Conservation (phyloP, 306 rosid genomes). For the Coriaria nepalensis region DNA sequence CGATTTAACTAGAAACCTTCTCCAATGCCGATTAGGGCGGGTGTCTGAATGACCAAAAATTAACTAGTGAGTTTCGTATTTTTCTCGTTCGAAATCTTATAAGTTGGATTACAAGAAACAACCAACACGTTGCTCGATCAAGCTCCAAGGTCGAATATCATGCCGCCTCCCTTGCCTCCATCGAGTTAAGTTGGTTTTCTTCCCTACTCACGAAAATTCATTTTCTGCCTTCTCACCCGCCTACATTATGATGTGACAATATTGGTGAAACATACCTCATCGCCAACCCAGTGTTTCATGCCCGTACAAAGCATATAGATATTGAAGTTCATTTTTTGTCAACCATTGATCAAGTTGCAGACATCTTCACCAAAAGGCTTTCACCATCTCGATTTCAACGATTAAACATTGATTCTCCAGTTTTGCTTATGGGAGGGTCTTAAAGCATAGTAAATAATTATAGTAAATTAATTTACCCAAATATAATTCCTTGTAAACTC, state of each 20-base stretch:
- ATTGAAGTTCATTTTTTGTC: not conserved
- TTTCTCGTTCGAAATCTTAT: not conserved
- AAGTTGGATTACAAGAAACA: not conserved
- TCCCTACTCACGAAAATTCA: not conserved
- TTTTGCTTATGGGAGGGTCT: too few relatives aligned
- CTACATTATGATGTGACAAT: not conserved
- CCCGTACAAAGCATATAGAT: not conserved
- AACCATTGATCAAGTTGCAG: too few relatives aligned
- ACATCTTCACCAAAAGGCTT: too few relatives aligned
- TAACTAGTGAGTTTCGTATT: not conserved
- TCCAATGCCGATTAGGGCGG: not conserved
- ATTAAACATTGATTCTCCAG: too few relatives aligned
- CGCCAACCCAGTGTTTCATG: not conserved
- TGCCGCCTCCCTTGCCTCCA: not conserved
- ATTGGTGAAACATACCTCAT: not conserved
- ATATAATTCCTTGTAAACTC: too few relatives aligned
- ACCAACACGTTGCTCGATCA: not conserved
- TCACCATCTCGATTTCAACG: too few relatives aligned
- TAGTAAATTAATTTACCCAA: too few relatives aligned
- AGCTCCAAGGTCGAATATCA: not conserved
- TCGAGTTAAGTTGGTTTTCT: not conserved
- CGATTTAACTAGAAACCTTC: not conserved
- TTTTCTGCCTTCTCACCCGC: not conserved
- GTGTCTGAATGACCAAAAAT: not conserved
- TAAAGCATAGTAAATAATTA: too few relatives aligned